Evolutionary conservation across 345 rosid species (phyloP).

Genomic region (Euclidium syriacum): DNA sequence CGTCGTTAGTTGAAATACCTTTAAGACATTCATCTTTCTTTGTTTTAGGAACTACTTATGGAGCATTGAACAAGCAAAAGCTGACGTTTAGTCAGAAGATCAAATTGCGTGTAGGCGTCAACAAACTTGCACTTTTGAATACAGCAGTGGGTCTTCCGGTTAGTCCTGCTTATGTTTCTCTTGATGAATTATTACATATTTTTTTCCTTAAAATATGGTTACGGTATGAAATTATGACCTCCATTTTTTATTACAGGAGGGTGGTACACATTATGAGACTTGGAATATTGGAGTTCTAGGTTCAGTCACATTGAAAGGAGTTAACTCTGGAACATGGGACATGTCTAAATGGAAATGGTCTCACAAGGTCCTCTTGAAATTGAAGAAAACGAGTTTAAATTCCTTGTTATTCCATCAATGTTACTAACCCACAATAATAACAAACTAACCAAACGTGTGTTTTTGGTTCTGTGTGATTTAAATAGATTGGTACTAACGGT

Average conservation of each 20-base stretch:
- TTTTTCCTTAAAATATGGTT: constrained; percentile 5
- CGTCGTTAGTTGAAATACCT: neutral
- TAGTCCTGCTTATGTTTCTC: constrained; percentile 22
- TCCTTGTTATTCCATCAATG: neutral
- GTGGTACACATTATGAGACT: constrained; percentile 66
- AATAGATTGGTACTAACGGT: constrained; percentile 74
- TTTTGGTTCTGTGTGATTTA: neutral
- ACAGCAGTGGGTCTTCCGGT: constrained; percentile 86
- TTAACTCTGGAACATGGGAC: constrained; percentile 58
- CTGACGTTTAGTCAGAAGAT: constrained; percentile 60
- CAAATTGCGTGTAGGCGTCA: constrained; percentile 58
- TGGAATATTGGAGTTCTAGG: constrained; percentile 70
- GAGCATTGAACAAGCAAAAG: constrained; percentile 40
- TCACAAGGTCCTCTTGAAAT: constrained; percentile 47
- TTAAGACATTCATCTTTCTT: neutral
- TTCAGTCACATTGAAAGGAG: constrained; percentile 57
- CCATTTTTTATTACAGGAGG: constrained; percentile 38
- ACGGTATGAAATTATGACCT: neutral
- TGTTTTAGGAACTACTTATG: constrained; percentile 65
- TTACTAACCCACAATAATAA: neutral
- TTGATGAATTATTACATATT: constrained; percentile 42
- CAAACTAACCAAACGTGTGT: neutral
- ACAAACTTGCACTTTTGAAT: constrained; percentile 71
- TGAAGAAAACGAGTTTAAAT: neutral
- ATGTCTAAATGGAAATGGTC: constrained; percentile 81